Evolutionary conservation across 2,329 filamentous ascomycete genomes (phyloP).

Genomic region (Aspergillus quadricinctus): DNA sequence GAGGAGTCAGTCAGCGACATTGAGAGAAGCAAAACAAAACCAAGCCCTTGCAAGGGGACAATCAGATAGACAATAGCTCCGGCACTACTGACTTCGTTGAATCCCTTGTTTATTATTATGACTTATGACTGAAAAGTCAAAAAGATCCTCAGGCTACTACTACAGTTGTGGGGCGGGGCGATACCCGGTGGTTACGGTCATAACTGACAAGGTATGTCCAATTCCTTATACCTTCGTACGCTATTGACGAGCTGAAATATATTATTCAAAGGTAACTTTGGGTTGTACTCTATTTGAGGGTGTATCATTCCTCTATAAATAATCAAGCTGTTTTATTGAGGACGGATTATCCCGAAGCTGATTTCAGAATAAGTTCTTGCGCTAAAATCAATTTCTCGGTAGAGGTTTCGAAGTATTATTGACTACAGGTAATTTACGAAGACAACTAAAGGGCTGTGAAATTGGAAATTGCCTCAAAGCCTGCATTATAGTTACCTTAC

Average conservation of each 20-base stretch:
- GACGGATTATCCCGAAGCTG: not conserved
- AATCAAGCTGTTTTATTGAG: not conserved
- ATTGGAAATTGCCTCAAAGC: not conserved
- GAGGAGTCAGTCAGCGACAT: constrained; percentile 92
- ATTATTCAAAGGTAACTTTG: not conserved
- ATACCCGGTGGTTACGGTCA: not conserved
- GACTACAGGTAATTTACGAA: not conserved
- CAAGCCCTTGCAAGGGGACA: not conserved
- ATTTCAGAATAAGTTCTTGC: not conserved
- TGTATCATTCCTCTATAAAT: not conserved
- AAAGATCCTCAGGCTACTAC: not conserved
- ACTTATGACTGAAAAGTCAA: not conserved
- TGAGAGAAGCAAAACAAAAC: not conserved
- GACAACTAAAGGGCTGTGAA: not conserved
- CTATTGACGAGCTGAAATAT: not conserved
- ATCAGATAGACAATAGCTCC: not conserved
- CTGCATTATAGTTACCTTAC: not conserved
- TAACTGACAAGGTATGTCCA: not conserved
- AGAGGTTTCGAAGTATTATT: not conserved
- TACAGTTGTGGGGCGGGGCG: not conserved
- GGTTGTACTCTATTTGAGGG: no score
- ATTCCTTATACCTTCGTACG: not conserved
- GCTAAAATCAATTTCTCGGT: not conserved
- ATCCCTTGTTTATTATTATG: no score
- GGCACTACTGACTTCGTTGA: not conserved